phyloP scores from a whole-genome alignment of 352 stramenopile species.

The Phytopythium chamaehyphon region DNA sequence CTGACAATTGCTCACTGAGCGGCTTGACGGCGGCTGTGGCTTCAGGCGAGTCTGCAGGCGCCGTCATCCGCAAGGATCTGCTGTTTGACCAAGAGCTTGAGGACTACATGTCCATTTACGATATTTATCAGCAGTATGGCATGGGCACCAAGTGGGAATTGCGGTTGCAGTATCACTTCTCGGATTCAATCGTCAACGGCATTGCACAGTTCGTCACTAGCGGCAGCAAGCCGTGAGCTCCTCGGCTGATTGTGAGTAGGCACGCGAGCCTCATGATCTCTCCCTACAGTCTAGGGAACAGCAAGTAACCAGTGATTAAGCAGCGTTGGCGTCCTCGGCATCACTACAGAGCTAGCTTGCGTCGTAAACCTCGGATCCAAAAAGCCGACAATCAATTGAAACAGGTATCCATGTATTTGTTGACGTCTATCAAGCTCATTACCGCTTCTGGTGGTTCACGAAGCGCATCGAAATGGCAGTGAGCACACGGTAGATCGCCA shows the following conservation, averaged over 20 bases:
- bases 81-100: constrained; percentile 72
- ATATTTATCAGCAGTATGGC: constrained; percentile 84
- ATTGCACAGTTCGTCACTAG: constrained; percentile 54
- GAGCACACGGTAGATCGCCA: constrained; percentile 32
- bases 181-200: constrained; percentile 62
- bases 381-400: too few relatives aligned
- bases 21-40: constrained; percentile 26
- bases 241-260: background rate
- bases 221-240: background rate
- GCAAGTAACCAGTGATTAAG: too few relatives aligned
- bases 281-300: too few relatives aligned
- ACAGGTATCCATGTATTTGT: too few relatives aligned
- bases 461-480: constrained; percentile 29
- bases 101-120: constrained; percentile 60
- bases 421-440: background rate
- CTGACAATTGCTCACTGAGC: constrained; percentile 47
- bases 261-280: too few relatives aligned
- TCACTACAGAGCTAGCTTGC: too few relatives aligned
- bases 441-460: constrained; percentile 29
- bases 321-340: too few relatives aligned
- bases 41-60: constrained; percentile 6
- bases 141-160: constrained; percentile 68
- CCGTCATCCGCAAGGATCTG: constrained; percentile 55
- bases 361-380: too few relatives aligned
- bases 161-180: constrained; percentile 76